Evolutionary conservation across 352 stramenopile species (phyloP), one percentile per base, ranked within the genome.

Genomic region (Pythium phragmitis): DNA sequence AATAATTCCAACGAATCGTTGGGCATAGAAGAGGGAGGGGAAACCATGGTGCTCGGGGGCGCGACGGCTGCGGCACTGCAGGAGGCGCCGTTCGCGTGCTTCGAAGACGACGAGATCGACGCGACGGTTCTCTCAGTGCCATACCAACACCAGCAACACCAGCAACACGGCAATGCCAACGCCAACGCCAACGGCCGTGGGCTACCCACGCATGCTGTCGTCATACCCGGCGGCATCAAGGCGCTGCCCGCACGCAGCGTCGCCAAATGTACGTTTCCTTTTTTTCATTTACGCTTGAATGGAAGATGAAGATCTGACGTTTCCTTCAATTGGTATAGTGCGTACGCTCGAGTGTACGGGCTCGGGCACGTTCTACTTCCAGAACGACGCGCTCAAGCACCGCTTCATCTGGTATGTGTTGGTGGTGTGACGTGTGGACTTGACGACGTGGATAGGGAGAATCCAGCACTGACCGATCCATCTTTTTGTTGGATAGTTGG

Each of bases 331-430:
- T 37, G 57, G 14, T 57, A 21, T 46, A 88, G 82, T 88, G 46
- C 80, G 77, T n/a, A 63, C 82, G 51, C 62, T 89, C 19, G 80
- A 91, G 62, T 88, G 80, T 53, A 82, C 68, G 4, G 82, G 82
- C 2, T 85, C 80, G 2, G 82, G 82, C 23, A 87, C 66, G 56
- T 91, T 89, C 39, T 89, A 88, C 73, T 91, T 89, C 57, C 76
- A 88, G 58, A 85, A 85, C 50, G 80, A 89, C 19, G 63, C 64
- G 64, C 70, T 91, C 37, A 76, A 80, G 23, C 77, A 89, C 68
- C 78, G 82, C 4, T 91, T 91, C 51, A 53, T 91, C 19, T 89
- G 80, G 72, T 82, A 54, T 17, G 51, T 47, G 3, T 3, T 41
- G 28, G 6, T 42, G 50, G 26, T 30, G 2, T 30, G n/a, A n/a